Evolutionary conservation across 2,329 filamentous ascomycete genomes (phyloP).

Genomic region (Phialophora expanda): DNA sequence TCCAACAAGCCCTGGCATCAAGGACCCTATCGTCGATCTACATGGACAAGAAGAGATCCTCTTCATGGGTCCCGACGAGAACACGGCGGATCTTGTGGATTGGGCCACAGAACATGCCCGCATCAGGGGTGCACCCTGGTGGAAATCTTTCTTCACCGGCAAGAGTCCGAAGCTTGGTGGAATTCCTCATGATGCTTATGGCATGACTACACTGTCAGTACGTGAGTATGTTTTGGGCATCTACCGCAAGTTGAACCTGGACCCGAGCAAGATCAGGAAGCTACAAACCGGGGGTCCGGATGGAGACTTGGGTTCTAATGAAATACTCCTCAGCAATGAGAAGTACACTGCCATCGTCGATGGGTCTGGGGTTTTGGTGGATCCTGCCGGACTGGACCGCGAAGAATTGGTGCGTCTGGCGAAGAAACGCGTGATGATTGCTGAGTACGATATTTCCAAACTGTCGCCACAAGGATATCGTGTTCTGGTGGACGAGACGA

Average conservation of each 20-base stretch:
- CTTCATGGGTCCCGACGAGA: conserved; percentile 99
- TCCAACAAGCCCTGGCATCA: conserved; percentile 91
- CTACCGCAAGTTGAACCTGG: conserved; percentile 92
- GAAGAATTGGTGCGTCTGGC: conserved; percentile 83
- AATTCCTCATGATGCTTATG: conserved; percentile 94
- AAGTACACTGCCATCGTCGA: conserved; percentile 97
- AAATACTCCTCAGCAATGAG: conserved; percentile 94
- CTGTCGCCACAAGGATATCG: conserved; percentile 88
- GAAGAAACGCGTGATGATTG: conserved; percentile 86
- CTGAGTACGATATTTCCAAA: conserved; percentile 81
- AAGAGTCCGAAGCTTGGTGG: conserved; percentile 96
- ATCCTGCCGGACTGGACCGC: conserved; percentile 85
- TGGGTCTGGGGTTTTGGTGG: conserved; percentile 90
- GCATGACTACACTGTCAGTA: conserved; percentile 97
- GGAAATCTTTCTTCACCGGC: conserved; percentile 99
- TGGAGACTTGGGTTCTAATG: conserved; percentile 95
- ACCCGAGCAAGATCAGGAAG: conserved; percentile 83
- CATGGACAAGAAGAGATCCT: conserved; percentile 95
- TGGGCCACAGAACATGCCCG: conserved; percentile 98
- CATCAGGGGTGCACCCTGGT: conserved; percentile 87
- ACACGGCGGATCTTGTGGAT: conserved; percentile 94
- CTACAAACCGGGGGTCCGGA: conserved; percentile 98
- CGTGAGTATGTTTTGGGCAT: conserved; percentile 96
- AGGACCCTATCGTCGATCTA: conserved; percentile 95
- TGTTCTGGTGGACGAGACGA: conserved; percentile 87